These are phyloP conservation scores for Kwoniella dejecticola DNA, from an alignment of 768 basidiomycete genomes.

Conservation along the genomic window DNA sequence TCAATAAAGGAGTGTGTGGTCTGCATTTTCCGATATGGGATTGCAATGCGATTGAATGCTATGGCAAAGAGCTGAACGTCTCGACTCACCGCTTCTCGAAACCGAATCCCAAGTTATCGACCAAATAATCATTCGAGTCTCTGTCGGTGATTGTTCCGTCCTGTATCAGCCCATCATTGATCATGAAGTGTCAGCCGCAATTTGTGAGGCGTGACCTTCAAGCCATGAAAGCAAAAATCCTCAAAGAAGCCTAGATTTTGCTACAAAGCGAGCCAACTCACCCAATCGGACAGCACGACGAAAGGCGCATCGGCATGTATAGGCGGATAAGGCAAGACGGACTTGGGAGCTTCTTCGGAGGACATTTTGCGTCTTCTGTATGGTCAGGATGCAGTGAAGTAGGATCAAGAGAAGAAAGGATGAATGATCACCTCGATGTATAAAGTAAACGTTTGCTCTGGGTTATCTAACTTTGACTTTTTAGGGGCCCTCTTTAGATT, in stretches of 20 bases:
- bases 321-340: conserved; percentile 71
- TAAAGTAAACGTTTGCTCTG: background rate
- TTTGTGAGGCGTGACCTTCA: no score
- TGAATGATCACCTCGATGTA: background rate
- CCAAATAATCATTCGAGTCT: conserved; percentile 92
- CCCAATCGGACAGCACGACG: conserved; percentile 86
- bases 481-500: background rate
- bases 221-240: no score
- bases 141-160: conserved; percentile 79
- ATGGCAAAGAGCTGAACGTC: no score
- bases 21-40: no score
- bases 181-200: no score
- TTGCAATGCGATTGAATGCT: no score
- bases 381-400: background rate
- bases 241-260: no score
- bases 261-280: conserved; percentile 56
- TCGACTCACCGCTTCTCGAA: conserved; percentile 65
- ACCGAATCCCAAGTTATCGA: conserved; percentile 88
- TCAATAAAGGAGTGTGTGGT: no score
- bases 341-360: conserved; percentile 10
- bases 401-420: background rate
- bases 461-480: background rate
- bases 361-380: conserved; percentile 39
- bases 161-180: no score
- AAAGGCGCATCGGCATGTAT: conserved; percentile 78